Conservation (phyloP, 805 yeast species). For the Kuraishia capsulata region DNA sequence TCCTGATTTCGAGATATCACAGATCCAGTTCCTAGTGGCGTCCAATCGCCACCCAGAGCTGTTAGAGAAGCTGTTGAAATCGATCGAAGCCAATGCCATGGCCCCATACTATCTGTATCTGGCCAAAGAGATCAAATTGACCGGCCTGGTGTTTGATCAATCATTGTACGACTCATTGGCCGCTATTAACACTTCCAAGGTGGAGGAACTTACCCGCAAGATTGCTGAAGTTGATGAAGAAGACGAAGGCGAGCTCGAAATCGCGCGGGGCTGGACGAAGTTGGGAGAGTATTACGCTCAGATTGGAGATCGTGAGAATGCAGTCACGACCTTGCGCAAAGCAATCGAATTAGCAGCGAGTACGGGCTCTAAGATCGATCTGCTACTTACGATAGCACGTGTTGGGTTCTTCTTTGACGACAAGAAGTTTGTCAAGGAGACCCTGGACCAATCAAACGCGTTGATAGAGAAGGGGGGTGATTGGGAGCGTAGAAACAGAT, state of each 20-base stretch:
- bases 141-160: slow-evolving; percentile 50
- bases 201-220: slow-evolving; percentile 43
- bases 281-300: slow-evolving; percentile 84
- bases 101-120: slow-evolving; percentile 80
- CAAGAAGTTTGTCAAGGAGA: slow-evolving; percentile 55
- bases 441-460: slow-evolving; percentile 61
- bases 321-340: slow-evolving; percentile 55
- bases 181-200: slow-evolving; percentile 44
- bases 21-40: slow-evolving; percentile 59
- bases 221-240: slow-evolving; percentile 49
- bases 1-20: slow-evolving; percentile 81
- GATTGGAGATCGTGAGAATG: slow-evolving; percentile 74
- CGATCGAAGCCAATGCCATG: slow-evolving; percentile 53
- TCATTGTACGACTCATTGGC: slow-evolving; percentile 39
- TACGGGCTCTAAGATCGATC: slow-evolving; percentile 85
- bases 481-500: slow-evolving; percentile 96
- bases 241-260: slow-evolving; percentile 82
- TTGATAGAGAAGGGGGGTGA: slow-evolving; percentile 96
- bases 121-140: slow-evolving; percentile 31
- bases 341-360: slow-evolving; percentile 76
- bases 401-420: slow-evolving; percentile 88
- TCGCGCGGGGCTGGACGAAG: slow-evolving; percentile 64
- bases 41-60: slow-evolving; percentile 22
- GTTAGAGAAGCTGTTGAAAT: slow-evolving; percentile 34
- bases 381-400: slow-evolving; percentile 71